Percentiles rank a stretch among this genome's conserved stretches.
phyloP scores from a whole-genome alignment of 768 basidiomycete species.

The Favolaschia claudopus region DNA sequence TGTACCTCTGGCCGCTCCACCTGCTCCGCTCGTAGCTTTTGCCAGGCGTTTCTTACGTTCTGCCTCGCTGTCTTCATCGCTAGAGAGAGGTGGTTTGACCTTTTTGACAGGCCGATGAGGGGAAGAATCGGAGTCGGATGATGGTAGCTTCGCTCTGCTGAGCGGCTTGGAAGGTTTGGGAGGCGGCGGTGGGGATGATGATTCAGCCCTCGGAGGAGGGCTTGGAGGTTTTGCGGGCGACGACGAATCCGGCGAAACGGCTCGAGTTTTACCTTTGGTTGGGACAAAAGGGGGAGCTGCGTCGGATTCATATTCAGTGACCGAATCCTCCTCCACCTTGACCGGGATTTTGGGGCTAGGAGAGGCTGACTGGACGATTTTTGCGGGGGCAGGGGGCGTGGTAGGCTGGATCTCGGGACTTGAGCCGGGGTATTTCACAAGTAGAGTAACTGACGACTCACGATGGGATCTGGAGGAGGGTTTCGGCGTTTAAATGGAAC shows the following conservation, averaged over 20 bases:
- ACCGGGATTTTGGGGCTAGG: slow-evolving; percentile 18
- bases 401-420: slow-evolving; percentile 10
- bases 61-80: slow-evolving; percentile 68
- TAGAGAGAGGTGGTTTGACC: slow-evolving; percentile 45
- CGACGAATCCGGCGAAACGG: slow-evolving; percentile 26
- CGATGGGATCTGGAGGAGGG: slow-evolving; percentile 17
- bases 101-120: slow-evolving; percentile 60
- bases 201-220: slow-evolving; percentile 13
- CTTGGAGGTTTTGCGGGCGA: slow-evolving; percentile 19
- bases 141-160: slow-evolving; percentile 34
- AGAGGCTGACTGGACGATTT: not conserved
- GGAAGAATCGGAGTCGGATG: slow-evolving; percentile 61
- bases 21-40: slow-evolving; percentile 37
- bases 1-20: slow-evolving; percentile 54
- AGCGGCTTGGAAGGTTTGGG: slow-evolving; percentile 27
- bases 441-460: not conserved
- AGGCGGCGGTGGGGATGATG: too few species aligned
- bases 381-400: slow-evolving; percentile 4
- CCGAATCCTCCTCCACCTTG: slow-evolving; percentile 47
- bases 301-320: slow-evolving; percentile 54
- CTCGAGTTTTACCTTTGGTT: slow-evolving; percentile 26
- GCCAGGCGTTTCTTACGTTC: slow-evolving; percentile 45
- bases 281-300: slow-evolving; percentile 31
- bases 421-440: not conserved
- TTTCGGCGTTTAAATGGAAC: slow-evolving; percentile 25